These are phyloP conservation scores for Cercospora janseana DNA, from an alignment of 2,329 filamentous ascomycete genomes.

Conservation along the genomic window DNA sequence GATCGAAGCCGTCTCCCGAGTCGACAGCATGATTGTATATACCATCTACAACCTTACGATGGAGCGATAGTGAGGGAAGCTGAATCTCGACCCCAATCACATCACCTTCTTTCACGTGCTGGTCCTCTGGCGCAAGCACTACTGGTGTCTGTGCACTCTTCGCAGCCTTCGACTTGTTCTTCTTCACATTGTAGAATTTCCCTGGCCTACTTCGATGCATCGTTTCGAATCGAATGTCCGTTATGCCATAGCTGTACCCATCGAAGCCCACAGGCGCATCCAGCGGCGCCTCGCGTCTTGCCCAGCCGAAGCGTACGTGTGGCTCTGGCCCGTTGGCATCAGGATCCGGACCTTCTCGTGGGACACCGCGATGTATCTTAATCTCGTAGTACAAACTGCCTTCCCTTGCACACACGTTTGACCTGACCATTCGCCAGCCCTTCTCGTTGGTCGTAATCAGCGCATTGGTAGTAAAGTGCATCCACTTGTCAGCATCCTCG, in stretches of 20 bases:
- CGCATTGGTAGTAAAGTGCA: slow-evolving; percentile 71
- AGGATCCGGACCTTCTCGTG: slow-evolving; percentile 45
- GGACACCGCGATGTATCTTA: slow-evolving; percentile 76
- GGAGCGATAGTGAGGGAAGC: slow-evolving; percentile 78
- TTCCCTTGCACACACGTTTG: slow-evolving; percentile 85
- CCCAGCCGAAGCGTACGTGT: slow-evolving; percentile 79
- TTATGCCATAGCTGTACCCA: slow-evolving; percentile 89
- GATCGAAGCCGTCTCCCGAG: slow-evolving; percentile 55
- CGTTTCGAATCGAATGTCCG: slow-evolving; percentile 85
- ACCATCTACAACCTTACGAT: slow-evolving; percentile 83
- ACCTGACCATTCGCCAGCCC: slow-evolving; percentile 85
- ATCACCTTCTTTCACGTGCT: slow-evolving; percentile 82
- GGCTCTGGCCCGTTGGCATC: slow-evolving; percentile 50
- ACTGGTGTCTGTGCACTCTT: slow-evolving; percentile 42
- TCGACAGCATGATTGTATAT: slow-evolving; percentile 86
- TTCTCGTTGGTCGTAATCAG: slow-evolving; percentile 83
- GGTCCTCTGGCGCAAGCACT: slow-evolving; percentile 48
- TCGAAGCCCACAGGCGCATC: slow-evolving; percentile 85
- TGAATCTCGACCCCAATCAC: slow-evolving; percentile 92
- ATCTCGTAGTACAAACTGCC: slow-evolving; percentile 94
- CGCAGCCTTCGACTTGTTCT: slow-evolving; percentile 38
- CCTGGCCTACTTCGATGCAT: slow-evolving; percentile 92
- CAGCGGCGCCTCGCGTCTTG: slow-evolving; percentile 73
- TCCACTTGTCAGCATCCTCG: slow-evolving; percentile 82
- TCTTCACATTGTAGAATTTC: slow-evolving; percentile 62